phyloP scores from a whole-genome alignment of 345 rosid genomes.

The Gynandropsis gynandra region DNA sequence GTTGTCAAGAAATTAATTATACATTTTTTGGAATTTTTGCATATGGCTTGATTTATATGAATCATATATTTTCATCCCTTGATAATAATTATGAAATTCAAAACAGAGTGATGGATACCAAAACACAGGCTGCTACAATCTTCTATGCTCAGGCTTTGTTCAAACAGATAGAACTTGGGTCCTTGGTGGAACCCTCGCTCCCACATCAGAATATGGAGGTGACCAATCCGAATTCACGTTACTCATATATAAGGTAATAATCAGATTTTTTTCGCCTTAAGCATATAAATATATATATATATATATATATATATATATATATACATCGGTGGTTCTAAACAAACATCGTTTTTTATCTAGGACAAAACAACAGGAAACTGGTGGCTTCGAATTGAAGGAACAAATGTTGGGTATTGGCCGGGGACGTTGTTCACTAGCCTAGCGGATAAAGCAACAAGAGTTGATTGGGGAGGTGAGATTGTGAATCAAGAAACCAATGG shows the following conservation, averaged over 20 bases:
- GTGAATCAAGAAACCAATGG: constrained; percentile 16
- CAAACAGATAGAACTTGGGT: neutral
- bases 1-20: too few species aligned
- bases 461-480: constrained; percentile 43
- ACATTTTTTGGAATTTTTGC: too few species aligned
- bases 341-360: neutral
- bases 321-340: too few species aligned
- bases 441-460: constrained; percentile 20
- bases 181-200: neutral
- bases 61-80: too few species aligned
- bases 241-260: too few species aligned
- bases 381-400: constrained; percentile 30
- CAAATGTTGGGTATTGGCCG: constrained; percentile 42
- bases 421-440: constrained; percentile 28
- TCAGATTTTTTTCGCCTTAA: too few species aligned
- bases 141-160: neutral
- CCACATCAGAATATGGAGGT: too few species aligned
- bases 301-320: too few species aligned
- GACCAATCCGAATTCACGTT: too few species aligned
- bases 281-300: too few species aligned
- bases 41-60: too few species aligned
- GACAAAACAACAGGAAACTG: constrained; percentile 27
- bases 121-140: neutral
- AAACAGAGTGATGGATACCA: constrained; percentile 5
- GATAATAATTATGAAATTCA: too few species aligned